These are phyloP conservation scores for Plantago coronopus DNA, from an alignment of 305 asterid genomes.

Conservation along the genomic window DNA sequence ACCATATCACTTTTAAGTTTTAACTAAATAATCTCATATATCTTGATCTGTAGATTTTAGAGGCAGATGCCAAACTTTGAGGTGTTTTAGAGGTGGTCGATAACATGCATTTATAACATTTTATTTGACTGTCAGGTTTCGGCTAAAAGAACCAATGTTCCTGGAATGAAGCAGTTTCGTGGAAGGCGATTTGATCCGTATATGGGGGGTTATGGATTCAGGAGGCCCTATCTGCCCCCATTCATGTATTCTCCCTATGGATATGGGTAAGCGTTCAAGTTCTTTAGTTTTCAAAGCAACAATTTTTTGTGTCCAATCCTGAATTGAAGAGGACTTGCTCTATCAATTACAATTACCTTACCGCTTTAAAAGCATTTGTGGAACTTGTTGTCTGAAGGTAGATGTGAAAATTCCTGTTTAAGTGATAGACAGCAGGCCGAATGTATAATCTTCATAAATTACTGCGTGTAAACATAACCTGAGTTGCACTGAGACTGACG, in stretches of 20 bases:
- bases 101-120: neutral
- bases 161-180: slow-evolving; percentile 90
- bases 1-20: too few species aligned
- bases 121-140: slow-evolving; percentile 44
- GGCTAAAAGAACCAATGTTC: slow-evolving; percentile 85
- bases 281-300: neutral
- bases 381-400: neutral
- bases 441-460: neutral
- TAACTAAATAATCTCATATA: too few species aligned
- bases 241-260: slow-evolving; percentile 73
- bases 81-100: too few species aligned
- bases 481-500: neutral
- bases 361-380: too few species aligned
- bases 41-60: neutral
- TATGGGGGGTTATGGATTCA: slow-evolving; percentile 45
- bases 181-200: slow-evolving; percentile 70
- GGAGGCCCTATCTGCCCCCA: slow-evolving; percentile 74
- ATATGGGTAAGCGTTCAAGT: slow-evolving; percentile 45
- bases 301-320: too few species aligned
- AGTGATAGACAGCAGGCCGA: too few species aligned
- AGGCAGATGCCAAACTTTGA: neutral
- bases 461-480: neutral
- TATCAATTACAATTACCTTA: too few species aligned
- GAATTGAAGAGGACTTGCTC: too few species aligned
- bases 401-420: too few species aligned